Percentiles rank a stretch among this genome's conserved stretches.
These are phyloP conservation scores for Aspergillus sp. DNA, from an alignment of 2,329 filamentous ascomycete genomes.

Conservation along the genomic window DNA sequence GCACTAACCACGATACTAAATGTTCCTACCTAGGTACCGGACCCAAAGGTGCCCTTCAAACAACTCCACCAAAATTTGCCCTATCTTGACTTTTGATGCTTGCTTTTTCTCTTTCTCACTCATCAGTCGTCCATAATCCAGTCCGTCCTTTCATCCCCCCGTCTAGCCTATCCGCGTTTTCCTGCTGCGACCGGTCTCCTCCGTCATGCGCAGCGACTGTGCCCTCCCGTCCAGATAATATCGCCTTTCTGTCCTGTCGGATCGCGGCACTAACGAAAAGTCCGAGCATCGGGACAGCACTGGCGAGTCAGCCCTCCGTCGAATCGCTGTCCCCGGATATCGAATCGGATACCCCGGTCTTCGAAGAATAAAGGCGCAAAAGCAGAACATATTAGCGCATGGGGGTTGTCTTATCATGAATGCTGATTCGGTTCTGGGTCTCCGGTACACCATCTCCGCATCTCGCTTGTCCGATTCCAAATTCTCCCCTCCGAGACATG, in stretches of 20 bases:
- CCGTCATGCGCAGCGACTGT: conserved; percentile 26
- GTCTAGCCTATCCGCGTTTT: neutral
- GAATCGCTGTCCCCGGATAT: conserved; percentile 4
- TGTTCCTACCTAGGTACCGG: conserved; percentile 5
- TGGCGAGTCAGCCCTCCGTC: conserved; percentile 16
- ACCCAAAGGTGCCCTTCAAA: conserved; percentile 12
- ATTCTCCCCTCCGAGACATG: conserved; percentile 33
- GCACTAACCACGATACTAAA: conserved; percentile 4
- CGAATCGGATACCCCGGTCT: conserved; percentile 9
- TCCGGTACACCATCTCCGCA: conserved; percentile 15
- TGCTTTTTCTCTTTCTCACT: conserved; percentile 10
- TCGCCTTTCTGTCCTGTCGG: conserved; percentile 16
- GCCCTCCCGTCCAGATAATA: conserved; percentile 20
- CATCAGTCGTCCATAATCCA: neutral
- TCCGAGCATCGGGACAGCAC: conserved; percentile 19
- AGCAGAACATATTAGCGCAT: conserved; percentile 15
- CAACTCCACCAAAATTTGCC: conserved; percentile 20
- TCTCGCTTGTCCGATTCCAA: conserved; percentile 21
- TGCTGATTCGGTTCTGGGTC: conserved; percentile 28
- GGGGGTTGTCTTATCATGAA: conserved; percentile 29
- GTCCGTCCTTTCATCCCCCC: neutral
- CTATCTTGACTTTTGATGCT: conserved; percentile 15
- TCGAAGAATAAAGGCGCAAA: conserved; percentile 2
- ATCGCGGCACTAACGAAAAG: conserved; percentile 14
- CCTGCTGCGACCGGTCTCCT: conserved; percentile 13